Evolutionary conservation across 306 rosid genomes (phyloP).

Genomic region (Vicia villosa): DNA sequence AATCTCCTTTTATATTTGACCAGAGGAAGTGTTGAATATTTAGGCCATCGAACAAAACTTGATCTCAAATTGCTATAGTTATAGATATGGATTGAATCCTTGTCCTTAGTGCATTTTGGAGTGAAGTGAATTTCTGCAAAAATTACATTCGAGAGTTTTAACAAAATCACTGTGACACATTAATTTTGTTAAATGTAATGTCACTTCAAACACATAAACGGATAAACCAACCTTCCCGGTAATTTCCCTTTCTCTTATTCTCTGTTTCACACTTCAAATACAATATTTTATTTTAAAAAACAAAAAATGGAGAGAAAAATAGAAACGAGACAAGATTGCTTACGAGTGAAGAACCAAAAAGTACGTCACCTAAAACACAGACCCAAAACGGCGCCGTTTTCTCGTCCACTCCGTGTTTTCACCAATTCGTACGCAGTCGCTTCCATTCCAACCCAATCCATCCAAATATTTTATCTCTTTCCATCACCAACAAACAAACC

Average conservation of each 20-base stretch:
- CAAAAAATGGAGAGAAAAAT: neutral
- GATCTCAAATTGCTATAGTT: no score
- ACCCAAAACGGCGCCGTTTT: constrained; percentile 50
- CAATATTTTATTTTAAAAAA: neutral
- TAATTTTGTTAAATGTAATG: no score
- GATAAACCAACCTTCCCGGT: neutral
- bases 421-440: constrained; percentile 33
- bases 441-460: constrained; percentile 43
- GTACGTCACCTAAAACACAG: constrained; percentile 39
- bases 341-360: constrained; percentile 30
- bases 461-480: constrained; percentile 30
- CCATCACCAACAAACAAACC: constrained; percentile 12
- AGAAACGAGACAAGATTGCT: constrained; percentile 47
- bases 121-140: no score
- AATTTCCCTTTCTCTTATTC: neutral
- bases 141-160: no score
- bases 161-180: no score
- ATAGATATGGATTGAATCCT: no score
- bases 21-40: no score
- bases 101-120: no score
- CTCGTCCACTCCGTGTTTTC: neutral
- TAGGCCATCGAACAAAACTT: no score
- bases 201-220: no score
- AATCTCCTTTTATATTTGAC: no score
- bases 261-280: neutral